Base-by-base conservation (phyloP, 306 rosid genomes). In the Notholithocarpus densiflorus region DNA sequence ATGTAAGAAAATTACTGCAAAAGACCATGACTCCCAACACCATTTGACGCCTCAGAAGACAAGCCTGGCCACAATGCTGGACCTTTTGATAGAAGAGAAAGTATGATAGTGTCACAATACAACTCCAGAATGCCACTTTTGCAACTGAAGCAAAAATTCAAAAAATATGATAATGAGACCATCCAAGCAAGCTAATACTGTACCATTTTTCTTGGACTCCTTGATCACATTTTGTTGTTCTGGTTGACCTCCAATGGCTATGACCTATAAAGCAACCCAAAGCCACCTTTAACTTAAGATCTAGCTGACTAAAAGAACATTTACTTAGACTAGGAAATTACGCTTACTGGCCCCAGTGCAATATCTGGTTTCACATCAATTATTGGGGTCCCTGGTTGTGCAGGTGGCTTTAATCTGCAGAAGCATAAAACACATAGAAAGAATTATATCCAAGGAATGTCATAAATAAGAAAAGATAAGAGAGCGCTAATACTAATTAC, bases 141-240 rank as follows among this genome's bases (percentile, higher is more conserved):
- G 72, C 8, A n/a, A 32, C 72, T 29, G 12, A 65, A 34, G 72
- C 24, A 68, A 1, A 11, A 68, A 48, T 6, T 11, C 45, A 40
- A 65, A 37, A 5, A 11, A 27, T 27, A 68, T 68, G 72, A 34
- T n/a, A 19, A 68, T 19, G 3, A 34, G 72, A 68, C 52, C 52
- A 32, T 68, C 51, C 71, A 24, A 68, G 37, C 18, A 71, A 76
- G 40, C 13, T 24, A 27, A 79, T 40, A 77, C 64, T 68, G 62
- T 88, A 88, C 97, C 92, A 34, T 75, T 84, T 71, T 84, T 75
- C 72, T 75, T 82, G 48, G 56, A 76, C 43, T 80, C 89, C 71
- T 81, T 78, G 73, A 79, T 82, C 70, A 48, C 65, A 34, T 48
- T 18, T 9, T 80, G 84, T 14, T 15, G 77, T 75, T 80, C 85